Evolutionary conservation across 495 filamentous ascomycete species (phyloP).

Genomic region (Aspergillus baeticus): DNA sequence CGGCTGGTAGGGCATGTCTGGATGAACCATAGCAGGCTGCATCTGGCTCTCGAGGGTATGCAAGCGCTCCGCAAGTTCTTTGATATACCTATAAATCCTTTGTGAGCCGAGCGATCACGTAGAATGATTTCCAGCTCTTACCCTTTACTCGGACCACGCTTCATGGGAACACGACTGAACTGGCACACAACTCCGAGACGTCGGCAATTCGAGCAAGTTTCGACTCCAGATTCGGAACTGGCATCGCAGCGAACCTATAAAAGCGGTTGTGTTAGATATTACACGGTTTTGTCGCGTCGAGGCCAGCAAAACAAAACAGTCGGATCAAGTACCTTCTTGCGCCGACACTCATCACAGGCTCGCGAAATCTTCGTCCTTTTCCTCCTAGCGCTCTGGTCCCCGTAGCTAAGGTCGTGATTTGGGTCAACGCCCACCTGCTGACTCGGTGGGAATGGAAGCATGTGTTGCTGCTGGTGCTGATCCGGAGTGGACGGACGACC

Average conservation of each 20-base stretch:
- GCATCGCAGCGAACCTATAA: conserved; percentile 85
- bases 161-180: conserved; percentile 92
- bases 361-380: conserved; percentile 91
- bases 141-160: conserved; percentile 95
- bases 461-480: conserved; percentile 47
- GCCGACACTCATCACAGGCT: conserved; percentile 91
- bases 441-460: conserved; percentile 46
- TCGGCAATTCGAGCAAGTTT: conserved; percentile 83
- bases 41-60: conserved; percentile 75
- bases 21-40: conserved; percentile 46
- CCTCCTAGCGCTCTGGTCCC: conserved; percentile 66
- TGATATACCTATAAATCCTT: conserved; percentile 70
- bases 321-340: conserved; percentile 70
- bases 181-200: conserved; percentile 75
- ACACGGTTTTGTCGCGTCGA: conserved; percentile 14
- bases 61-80: conserved; percentile 88
- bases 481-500: conserved; percentile 40
- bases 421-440: conserved; percentile 53
- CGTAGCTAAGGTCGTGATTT: conserved; percentile 49
- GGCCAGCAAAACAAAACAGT: conserved; percentile 7
- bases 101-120: conserved; percentile 25
- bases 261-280: conserved; percentile 22
- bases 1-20: conserved; percentile 45
- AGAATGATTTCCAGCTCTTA: conserved; percentile 35
- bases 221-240: conserved; percentile 70